phyloP scores from a whole-genome alignment of 2,329 filamentous ascomycete genomes.

The Sporothrix sp. region DNA sequence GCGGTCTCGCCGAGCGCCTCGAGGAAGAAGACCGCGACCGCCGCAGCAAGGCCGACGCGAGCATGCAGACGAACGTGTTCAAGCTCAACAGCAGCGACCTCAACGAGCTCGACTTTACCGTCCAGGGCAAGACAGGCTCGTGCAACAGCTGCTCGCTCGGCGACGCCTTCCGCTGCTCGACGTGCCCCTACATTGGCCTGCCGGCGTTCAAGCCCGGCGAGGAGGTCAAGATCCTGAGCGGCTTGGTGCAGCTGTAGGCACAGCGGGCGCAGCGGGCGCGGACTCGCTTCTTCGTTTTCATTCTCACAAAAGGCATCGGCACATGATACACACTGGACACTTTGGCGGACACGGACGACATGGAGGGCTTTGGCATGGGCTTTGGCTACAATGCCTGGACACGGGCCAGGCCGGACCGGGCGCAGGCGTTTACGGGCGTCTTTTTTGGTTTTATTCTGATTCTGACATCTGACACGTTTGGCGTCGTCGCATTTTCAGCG shows the following conservation, averaged over 20 bases:
- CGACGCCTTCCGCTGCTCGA: constrained; percentile 73
- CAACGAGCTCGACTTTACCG: constrained; percentile 88
- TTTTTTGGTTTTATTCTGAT: background rate
- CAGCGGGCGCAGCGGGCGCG: background rate
- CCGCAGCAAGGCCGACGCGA: constrained; percentile 24
- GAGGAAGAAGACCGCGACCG: constrained; percentile 64
- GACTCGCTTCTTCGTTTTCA: background rate
- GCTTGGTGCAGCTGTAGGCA: constrained; percentile 65
- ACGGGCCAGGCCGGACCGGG: background rate
- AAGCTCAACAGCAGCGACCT: constrained; percentile 71
- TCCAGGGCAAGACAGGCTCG: constrained; percentile 91
- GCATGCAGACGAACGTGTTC: constrained; percentile 36
- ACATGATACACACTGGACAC: background rate
- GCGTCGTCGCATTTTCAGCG: too few species aligned
- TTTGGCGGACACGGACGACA: background rate
- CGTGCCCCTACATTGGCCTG: constrained; percentile 74
- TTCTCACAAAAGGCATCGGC: background rate
- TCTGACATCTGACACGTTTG: too few species aligned
- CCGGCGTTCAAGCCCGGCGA: constrained; percentile 96
- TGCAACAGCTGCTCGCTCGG: constrained; percentile 84
- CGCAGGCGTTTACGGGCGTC: constrained; percentile 5
- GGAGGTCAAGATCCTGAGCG: constrained; percentile 80
- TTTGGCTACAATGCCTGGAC: too few species aligned
- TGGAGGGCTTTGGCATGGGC: too few species aligned
- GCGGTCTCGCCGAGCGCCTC: constrained; percentile 76